These are phyloP conservation scores for Auriscalpium microsporum DNA, from an alignment of 768 basidiomycete genomes.

Conservation along the genomic window DNA sequence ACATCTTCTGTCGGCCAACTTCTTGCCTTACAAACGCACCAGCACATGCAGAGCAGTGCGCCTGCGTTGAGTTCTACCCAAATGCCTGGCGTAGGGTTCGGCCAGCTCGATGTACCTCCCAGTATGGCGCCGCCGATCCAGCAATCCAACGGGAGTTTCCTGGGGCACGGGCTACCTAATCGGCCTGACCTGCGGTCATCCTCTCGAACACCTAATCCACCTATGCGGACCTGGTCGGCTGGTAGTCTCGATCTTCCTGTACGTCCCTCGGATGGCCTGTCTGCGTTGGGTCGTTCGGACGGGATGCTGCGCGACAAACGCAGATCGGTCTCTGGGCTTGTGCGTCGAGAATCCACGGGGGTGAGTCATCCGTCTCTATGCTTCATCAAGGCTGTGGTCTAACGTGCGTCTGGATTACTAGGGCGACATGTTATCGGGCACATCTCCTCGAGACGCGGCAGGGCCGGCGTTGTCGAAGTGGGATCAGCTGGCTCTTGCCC, in stretches of 20 bases:
- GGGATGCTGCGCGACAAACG: conserved; percentile 57
- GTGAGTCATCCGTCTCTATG: conserved; percentile 35
- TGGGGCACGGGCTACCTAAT: conserved; percentile 56
- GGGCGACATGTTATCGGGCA: conserved; percentile 45
- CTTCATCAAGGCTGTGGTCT: conserved; percentile 4
- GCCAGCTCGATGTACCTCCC: conserved; percentile 36
- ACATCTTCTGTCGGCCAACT: conserved; percentile 83
- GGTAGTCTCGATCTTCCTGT: conserved; percentile 70
- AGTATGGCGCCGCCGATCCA: conserved; percentile 34
- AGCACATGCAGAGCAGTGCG: conserved; percentile 26
- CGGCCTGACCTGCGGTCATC: conserved; percentile 56
- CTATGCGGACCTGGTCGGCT: conserved; percentile 79
- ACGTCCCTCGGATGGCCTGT: conserved; percentile 36
- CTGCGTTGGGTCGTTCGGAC: conserved; percentile 29
- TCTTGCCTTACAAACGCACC: conserved; percentile 71
- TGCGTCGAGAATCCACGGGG: conserved; percentile 68
- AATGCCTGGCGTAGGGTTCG: conserved; percentile 24
- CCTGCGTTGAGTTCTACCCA: conserved; percentile 20
- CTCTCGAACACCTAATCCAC: conserved; percentile 57
- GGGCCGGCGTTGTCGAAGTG: conserved; percentile 89
- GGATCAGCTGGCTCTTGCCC: conserved; percentile 83
- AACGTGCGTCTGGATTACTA: conserved; percentile 20
- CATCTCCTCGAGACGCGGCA: conserved; percentile 47
- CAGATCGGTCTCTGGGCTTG: conserved; percentile 58
- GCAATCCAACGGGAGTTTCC: conserved; percentile 26